phyloP scores from a whole-genome alignment of 225 moss, liverwort and hornwort species.

The Marchantia polymorpha region DNA sequence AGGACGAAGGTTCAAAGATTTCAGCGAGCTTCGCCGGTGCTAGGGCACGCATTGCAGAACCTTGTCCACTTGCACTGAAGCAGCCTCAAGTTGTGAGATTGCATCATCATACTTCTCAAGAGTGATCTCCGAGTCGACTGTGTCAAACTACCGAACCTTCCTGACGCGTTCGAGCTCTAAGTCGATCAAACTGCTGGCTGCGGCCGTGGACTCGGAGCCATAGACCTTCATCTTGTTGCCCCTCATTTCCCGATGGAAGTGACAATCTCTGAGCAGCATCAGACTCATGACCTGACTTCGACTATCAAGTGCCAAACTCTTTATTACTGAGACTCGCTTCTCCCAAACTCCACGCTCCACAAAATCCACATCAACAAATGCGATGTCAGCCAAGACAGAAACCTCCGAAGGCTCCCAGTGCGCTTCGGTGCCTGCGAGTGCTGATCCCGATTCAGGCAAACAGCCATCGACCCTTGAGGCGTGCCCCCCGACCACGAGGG shows the following conservation, averaged over 20 bases:
- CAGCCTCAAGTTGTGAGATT: conserved; percentile 58
- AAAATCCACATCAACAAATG: too few species aligned
- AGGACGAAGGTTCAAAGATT: conserved; percentile 46
- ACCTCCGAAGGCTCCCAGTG: too few species aligned
- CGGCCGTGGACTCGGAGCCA: conserved; percentile 62
- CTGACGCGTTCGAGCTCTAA: conserved; percentile 73
- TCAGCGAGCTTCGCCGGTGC: conserved; percentile 80
- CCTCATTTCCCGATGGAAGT: conserved; percentile 65
- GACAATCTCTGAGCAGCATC: conserved; percentile 56
- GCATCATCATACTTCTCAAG: conserved; percentile 76
- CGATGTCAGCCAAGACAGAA: too few species aligned
- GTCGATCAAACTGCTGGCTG: conserved; percentile 72
- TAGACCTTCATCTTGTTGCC: conserved; percentile 53
- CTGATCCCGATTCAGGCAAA: too few species aligned
- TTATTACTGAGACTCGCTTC: too few species aligned
- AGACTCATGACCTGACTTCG: conserved; percentile 73
- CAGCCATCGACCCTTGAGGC: too few species aligned
- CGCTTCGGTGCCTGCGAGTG: too few species aligned
- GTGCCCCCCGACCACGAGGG: too few species aligned
- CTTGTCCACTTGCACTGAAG: conserved; percentile 56
- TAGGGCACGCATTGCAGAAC: conserved; percentile 55
- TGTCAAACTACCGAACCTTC: conserved; percentile 68
- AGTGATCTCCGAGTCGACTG: conserved; percentile 69
- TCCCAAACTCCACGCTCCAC: too few species aligned
- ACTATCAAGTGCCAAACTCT: conserved; percentile 22